Percentiles rank a stretch among this genome's conserved stretches.
Evolutionary conservation across 2,329 filamentous ascomycete species (phyloP).

Genomic region (Tympanopsis confertula): DNA sequence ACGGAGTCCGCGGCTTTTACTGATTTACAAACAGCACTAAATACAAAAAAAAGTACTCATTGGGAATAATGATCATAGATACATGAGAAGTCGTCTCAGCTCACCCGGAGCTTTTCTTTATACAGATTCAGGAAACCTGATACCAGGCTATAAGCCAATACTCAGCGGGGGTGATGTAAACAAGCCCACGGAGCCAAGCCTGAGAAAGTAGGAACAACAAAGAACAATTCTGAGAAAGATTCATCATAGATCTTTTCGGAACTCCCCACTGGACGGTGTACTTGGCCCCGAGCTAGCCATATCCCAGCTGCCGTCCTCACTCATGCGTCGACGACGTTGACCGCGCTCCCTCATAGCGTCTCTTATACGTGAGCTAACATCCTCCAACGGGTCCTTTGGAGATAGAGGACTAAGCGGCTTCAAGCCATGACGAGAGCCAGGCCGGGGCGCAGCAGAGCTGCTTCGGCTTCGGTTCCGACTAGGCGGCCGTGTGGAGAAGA

Average conservation of each 20-base stretch:
- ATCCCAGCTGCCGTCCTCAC: slow-evolving; percentile 1
- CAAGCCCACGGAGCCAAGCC: no score
- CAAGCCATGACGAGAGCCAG: background rate
- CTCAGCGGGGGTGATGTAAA: no score
- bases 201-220: no score
- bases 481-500: slow-evolving; percentile 82
- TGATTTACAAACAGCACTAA: no score
- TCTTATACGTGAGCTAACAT: background rate
- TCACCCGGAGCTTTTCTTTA: no score
- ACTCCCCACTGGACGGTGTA: background rate
- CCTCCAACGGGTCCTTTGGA: background rate
- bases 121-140: no score
- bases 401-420: background rate
- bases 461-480: slow-evolving; percentile 65
- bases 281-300: background rate
- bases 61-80: no score
- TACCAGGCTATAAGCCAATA: no score
- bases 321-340: background rate
- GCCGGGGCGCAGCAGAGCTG: slow-evolving; percentile 1
- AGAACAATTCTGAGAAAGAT: no score
- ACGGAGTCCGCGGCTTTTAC: no score
- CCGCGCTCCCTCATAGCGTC: background rate
- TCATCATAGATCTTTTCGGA: background rate
- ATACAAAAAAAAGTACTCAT: no score
- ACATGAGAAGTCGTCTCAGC: no score